A percentile compares a stretch with the other conserved stretches of the same genome.
phyloP scores from a whole-genome alignment of 208 protist species.

The Acanthamoeba triangularis region DNA sequence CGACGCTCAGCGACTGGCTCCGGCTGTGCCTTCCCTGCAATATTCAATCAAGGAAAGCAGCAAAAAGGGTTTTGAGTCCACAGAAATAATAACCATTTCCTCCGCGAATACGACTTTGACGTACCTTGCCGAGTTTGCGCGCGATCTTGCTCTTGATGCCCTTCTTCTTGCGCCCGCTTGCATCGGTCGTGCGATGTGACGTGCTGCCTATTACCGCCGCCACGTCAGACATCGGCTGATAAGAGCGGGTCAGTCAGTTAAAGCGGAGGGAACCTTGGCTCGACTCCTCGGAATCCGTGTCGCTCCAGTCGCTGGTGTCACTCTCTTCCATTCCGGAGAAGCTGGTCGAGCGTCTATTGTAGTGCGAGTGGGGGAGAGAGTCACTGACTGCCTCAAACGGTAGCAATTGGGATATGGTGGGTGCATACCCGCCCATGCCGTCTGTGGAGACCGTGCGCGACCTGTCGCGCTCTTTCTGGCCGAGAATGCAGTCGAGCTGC shows the following conservation, averaged over 20 bases:
- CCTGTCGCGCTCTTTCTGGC: conserved; percentile 4
- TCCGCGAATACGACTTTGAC: background rate
- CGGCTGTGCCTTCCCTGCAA: background rate
- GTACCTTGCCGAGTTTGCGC: conserved; percentile 4
- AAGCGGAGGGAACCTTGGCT: background rate
- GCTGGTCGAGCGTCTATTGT: background rate
- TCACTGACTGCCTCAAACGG: background rate
- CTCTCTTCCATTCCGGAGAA: background rate
- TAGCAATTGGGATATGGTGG: background rate
- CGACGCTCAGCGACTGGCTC: conserved; percentile 45
- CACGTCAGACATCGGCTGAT: background rate
- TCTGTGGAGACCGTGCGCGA: background rate
- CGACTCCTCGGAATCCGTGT: background rate
- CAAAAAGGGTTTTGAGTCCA: no score
- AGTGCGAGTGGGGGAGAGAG: no score
- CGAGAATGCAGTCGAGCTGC: background rate
- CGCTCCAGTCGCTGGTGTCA: conserved; percentile 8
- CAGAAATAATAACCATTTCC: no score
- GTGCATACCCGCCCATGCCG: background rate
- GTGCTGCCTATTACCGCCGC: background rate
- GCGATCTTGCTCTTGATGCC: conserved; percentile 65
- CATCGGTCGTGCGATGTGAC: background rate
- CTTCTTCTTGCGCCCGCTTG: conserved; percentile 56
- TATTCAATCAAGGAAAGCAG: no score
- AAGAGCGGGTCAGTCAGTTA: background rate